Base-by-base conservation (phyloP, 345 rosid species). In the Cochlearia excelsa region DNA sequence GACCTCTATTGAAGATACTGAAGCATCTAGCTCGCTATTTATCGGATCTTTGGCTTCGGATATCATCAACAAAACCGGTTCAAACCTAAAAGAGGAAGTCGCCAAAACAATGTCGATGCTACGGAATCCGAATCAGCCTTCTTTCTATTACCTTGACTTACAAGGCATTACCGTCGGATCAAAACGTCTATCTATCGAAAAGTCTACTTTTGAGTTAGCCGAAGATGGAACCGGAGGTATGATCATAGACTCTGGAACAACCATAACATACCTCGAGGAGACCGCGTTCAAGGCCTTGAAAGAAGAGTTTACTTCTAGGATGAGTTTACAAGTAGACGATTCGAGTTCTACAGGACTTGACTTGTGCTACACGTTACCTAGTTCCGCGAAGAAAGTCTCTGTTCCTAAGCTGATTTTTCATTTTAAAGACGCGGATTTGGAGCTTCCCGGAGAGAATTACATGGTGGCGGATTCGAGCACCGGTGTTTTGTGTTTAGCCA, bases 161-260 rank as follows among this genome's bases (percentile, higher is more conserved):
- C 52, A 93, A 80, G 99, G 94, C 4, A 87, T 93, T 41, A 77
- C 95, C 0, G 97, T 93, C 1, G 99, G 99, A 27, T 62, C 49
- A 45, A 77, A 65, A 66, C 78, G 77, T 46, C 78, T 89, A 49
- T 65, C 86, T n/a, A 70, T 89, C 66, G 74, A 82, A 49, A 44
- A 77, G 78, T 79, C 97, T 26, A 81, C 84, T 38, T 87, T 93
- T 9, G 61, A 78, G 9, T 71, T 93, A 63, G 71, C 74, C 28
- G 75, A 75, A 6, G 95, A 93, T 66, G 97, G 99, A 3, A 78
- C 66, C 0, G 99, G 97, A 39, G 97, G 99, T 7, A n/a, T 89
- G 61, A 85, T 89, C 51, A 89, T 89, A 9, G 99, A 93, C 73
- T 89, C 97, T 0, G 99, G 99, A 35, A 93, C 99, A 0, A 87